Percentiles rank a stretch among this genome's conserved stretches.
Evolutionary conservation across 441 rosid species (phyloP).

Genomic region (Populus hybrid): DNA sequence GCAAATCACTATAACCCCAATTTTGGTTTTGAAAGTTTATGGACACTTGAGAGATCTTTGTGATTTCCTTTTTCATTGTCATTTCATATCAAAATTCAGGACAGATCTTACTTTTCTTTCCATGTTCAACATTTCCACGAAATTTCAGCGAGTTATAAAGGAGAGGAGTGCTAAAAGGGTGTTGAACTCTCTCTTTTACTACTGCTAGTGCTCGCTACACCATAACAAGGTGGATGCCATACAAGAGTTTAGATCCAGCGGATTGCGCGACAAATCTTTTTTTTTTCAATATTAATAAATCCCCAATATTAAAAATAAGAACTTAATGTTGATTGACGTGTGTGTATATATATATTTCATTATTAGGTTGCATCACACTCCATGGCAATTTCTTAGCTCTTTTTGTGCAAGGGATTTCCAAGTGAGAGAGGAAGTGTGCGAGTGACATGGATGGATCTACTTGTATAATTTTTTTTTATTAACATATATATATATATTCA

Average conservation of each 20-base stretch:
- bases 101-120: neutral
- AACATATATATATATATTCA: rapidly evolving
- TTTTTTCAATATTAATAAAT: too few relatives aligned
- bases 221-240: neutral
- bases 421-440: too few relatives aligned
- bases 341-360: too few relatives aligned
- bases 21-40: too few relatives aligned
- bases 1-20: neutral
- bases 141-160: conserved; percentile 17
- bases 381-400: neutral
- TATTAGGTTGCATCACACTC: neutral
- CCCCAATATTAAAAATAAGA: too few relatives aligned
- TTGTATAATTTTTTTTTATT: too few relatives aligned
- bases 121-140: conserved; percentile 8
- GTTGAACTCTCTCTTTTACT: neutral
- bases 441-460: too few relatives aligned
- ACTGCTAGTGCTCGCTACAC: neutral
- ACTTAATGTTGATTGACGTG: too few relatives aligned
- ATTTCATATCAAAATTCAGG: conserved; percentile 1
- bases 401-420: neutral
- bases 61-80: conserved; percentile 6
- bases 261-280: too few relatives aligned
- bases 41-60: neutral
- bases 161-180: neutral
- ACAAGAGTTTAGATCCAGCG: neutral